Evolutionary conservation across 148 eudicot species (phyloP).

Genomic region (Amaranthus cruentus): DNA sequence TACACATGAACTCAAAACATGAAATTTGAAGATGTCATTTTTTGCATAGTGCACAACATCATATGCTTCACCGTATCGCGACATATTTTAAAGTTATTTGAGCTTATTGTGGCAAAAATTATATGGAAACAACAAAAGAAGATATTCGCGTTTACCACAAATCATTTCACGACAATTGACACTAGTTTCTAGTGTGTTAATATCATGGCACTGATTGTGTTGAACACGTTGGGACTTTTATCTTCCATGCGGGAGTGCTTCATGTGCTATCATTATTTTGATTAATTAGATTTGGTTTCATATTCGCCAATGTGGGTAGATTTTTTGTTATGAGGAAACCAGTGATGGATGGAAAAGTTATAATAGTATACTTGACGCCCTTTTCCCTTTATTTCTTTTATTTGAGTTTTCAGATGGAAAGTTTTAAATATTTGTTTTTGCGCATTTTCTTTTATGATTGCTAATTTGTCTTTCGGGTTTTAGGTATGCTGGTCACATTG

Average conservation of each 20-base stretch:
- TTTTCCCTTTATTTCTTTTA: neutral
- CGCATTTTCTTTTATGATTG: neutral
- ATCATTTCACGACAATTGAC: too few relatives aligned
- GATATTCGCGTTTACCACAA: too few relatives aligned
- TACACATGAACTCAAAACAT: too few relatives aligned
- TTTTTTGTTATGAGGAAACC: neutral
- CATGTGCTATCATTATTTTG: neutral
- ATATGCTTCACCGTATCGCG: too few relatives aligned
- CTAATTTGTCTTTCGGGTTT: slow-evolving; percentile 2
- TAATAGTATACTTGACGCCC: neutral
- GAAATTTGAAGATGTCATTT: too few relatives aligned
- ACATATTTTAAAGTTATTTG: too few relatives aligned
- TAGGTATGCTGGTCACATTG: slow-evolving; percentile 80
- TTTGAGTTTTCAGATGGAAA: neutral
- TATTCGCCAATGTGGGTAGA: neutral
- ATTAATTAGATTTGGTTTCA: neutral
- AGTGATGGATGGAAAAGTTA: neutral
- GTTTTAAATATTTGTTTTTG: neutral
- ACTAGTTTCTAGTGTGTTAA: neutral
- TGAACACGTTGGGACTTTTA: neutral
- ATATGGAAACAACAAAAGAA: too few relatives aligned
- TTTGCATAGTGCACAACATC: too few relatives aligned
- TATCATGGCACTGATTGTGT: neutral
- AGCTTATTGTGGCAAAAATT: too few relatives aligned
- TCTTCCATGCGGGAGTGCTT: neutral